phyloP scores from a whole-genome alignment of 768 basidiomycete genomes.

The Pisolithus tinctorius region DNA sequence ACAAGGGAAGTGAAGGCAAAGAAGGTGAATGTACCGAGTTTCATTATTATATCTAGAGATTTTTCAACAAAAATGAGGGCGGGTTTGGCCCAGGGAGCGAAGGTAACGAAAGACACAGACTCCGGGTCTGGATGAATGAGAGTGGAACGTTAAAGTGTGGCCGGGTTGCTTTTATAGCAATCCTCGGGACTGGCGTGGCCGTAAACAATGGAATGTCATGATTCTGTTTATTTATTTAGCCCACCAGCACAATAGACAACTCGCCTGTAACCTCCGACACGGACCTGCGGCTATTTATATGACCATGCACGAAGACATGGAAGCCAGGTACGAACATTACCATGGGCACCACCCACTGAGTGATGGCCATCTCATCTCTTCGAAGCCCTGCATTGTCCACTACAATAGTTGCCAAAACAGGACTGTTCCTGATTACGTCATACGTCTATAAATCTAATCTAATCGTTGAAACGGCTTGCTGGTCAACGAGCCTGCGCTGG shows the following conservation, averaged over 20 bases:
- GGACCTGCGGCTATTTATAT: background rate
- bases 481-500: no score
- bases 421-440: background rate
- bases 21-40: slow-evolving; percentile 32
- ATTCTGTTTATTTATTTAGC: background rate
- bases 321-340: background rate
- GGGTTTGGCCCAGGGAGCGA: background rate
- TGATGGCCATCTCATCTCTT: background rate
- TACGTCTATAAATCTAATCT: background rate
- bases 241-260: slow-evolving; percentile 9
- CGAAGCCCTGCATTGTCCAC: background rate
- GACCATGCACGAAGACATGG: background rate
- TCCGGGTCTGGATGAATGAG: slow-evolving; percentile 6
- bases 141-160: slow-evolving; percentile 7
- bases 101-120: background rate
- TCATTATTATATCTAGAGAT: slow-evolving; percentile 29
- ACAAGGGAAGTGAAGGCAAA: slow-evolving; percentile 21
- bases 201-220: slow-evolving; percentile 11
- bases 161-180: background rate
- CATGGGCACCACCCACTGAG: slow-evolving; percentile 3
- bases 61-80: slow-evolving; percentile 4
- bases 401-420: background rate
- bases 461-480: background rate
- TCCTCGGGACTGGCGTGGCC: slow-evolving; percentile 14
- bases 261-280: background rate